These are phyloP conservation scores for Colletotrichum shisoi DNA, from an alignment of 2,329 filamentous ascomycete species.

Conservation along the genomic window DNA sequence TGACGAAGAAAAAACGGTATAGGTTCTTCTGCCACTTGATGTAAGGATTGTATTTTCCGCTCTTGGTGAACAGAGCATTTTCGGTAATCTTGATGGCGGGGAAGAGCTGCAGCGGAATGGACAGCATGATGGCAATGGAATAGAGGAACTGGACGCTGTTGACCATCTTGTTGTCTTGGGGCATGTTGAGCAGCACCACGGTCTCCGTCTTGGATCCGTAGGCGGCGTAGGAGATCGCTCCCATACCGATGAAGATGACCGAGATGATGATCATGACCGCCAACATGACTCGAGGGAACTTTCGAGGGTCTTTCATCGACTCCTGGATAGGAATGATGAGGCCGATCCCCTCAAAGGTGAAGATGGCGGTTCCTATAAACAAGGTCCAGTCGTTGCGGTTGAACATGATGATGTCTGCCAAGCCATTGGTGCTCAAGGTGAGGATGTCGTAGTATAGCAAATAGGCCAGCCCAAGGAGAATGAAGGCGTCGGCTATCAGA, in stretches of 20 bases:
- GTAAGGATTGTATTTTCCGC: constrained; percentile 96
- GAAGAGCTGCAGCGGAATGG: constrained; percentile 95
- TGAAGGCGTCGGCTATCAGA: constrained; percentile 91
- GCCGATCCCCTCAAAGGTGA: constrained; percentile 81
- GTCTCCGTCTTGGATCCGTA: constrained; percentile 96
- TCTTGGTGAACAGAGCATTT: constrained; percentile 90
- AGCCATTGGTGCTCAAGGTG: constrained; percentile 77
- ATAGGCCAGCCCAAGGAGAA: constrained; percentile 88
- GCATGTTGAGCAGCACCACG: constrained; percentile 93
- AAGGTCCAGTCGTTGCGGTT: constrained; percentile 93
- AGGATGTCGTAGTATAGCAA: constrained; percentile 94
- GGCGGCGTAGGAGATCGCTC: constrained; percentile 92
- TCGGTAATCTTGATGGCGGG: constrained; percentile 96
- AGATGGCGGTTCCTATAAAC: constrained; percentile 97
- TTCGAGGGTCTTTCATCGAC: constrained; percentile 82
- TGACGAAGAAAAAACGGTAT: constrained; percentile 92
- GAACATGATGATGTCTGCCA: constrained; percentile 89
- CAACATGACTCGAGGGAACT: constrained; percentile 88
- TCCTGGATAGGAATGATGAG: constrained; percentile 79
- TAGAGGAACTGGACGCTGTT: constrained; percentile 97
- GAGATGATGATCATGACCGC: constrained; percentile 96
- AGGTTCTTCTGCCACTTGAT: constrained; percentile 99
- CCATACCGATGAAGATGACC: constrained; percentile 87
- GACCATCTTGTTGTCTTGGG: constrained; percentile 93
- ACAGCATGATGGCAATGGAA: constrained; percentile 95